Conservation (phyloP, 2,329 filamentous ascomycete species). For the Aschersonia sp. region DNA sequence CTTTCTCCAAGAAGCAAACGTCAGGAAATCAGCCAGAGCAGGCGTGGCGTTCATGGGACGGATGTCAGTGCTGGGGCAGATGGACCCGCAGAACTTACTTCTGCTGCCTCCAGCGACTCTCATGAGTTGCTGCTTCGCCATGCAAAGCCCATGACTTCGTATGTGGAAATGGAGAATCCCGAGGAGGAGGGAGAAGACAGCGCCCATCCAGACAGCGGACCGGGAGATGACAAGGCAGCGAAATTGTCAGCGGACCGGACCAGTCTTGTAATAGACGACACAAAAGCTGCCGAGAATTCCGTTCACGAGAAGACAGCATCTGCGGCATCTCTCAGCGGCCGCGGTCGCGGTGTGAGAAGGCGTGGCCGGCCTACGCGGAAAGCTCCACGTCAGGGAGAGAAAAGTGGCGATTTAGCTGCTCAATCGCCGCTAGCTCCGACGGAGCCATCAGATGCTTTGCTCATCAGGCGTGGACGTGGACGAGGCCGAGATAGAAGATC, state of each 20-base stretch:
- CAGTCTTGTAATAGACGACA: not conserved
- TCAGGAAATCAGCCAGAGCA: conserved; percentile 5
- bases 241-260: not conserved
- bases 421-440: not conserved
- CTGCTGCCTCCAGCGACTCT: conserved; percentile 4
- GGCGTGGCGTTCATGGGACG: not conserved
- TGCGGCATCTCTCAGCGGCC: not conserved
- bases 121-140: conserved; percentile 35
- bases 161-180: conserved; percentile 30
- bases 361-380: conserved; percentile 19
- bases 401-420: not conserved
- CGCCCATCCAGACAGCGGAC: conserved; percentile 3
- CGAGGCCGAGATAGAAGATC: conserved; percentile 15
- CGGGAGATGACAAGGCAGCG: conserved; percentile 6
- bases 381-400: not conserved
- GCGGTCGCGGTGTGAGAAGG: conserved; percentile 6
- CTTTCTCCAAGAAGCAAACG: not conserved
- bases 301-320: not conserved
- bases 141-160: conserved; percentile 35
- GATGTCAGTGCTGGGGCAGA: not conserved
- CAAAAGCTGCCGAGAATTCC: not conserved
- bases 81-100: not conserved
- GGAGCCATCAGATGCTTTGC: not conserved
- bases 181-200: conserved; percentile 10
- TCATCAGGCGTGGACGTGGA: conserved; percentile 4